These are phyloP conservation scores for Phialophora expanda DNA, from an alignment of 2,329 filamentous ascomycete species.

Conservation along the genomic window DNA sequence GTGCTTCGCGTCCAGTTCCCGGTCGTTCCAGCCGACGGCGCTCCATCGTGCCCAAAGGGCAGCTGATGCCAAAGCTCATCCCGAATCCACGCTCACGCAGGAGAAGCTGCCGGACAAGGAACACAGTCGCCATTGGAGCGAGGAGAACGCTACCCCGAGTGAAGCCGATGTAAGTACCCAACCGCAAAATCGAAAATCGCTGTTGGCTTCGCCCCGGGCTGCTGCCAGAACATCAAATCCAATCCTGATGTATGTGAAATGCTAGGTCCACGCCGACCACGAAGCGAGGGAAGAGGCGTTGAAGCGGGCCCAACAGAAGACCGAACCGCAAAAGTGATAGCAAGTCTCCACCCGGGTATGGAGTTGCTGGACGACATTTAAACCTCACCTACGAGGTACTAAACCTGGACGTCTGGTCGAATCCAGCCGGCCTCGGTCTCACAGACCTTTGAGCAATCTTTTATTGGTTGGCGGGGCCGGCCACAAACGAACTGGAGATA, in stretches of 20 bases:
- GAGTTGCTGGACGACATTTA: background rate
- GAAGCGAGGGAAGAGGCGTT: slow-evolving; percentile 7
- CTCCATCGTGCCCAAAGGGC: slow-evolving; percentile 27
- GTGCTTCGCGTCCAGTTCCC: slow-evolving; percentile 11
- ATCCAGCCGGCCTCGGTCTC: too few species aligned
- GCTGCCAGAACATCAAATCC: background rate
- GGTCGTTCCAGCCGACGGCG: slow-evolving; percentile 23
- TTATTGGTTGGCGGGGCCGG: background rate
- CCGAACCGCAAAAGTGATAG: background rate
- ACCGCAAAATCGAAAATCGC: background rate
- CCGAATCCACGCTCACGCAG: slow-evolving; percentile 28
- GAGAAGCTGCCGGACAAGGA: slow-evolving; percentile 29
- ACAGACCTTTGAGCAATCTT: too few species aligned
- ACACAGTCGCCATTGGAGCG: slow-evolving; percentile 31
- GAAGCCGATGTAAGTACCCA: slow-evolving; percentile 31
- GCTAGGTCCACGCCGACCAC: slow-evolving; percentile 18
- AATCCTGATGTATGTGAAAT: too few species aligned
- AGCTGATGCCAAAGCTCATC: slow-evolving; percentile 30
- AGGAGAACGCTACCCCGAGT: slow-evolving; percentile 31
- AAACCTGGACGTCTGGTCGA: too few species aligned
- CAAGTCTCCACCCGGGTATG: background rate
- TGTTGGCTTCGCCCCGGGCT: background rate
- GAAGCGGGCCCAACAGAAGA: background rate
- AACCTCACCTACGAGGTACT: too few species aligned
- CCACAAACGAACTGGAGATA: background rate